These are phyloP conservation scores for Leccinum variicolor DNA, from an alignment of 768 basidiomycete species.

Conservation along the genomic window DNA sequence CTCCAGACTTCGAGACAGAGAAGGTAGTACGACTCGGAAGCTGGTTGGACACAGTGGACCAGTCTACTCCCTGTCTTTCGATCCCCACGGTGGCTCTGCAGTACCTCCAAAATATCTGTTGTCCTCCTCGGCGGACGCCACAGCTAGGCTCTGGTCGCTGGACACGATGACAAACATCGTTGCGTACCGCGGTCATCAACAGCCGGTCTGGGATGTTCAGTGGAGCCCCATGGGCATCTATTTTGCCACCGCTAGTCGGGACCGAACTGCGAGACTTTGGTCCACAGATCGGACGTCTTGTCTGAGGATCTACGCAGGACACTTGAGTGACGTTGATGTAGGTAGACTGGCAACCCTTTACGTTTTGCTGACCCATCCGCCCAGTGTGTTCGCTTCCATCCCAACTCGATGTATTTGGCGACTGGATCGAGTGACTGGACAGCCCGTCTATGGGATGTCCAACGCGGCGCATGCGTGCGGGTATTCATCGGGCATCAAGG, in stretches of 20 bases:
- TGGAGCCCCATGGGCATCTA: constrained; percentile 99
- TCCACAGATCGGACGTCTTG: constrained; percentile 88
- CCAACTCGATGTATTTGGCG: constrained; percentile 94
- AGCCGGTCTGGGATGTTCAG: constrained; percentile 98
- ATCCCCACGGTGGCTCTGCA: constrained; percentile 85
- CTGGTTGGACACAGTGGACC: constrained; percentile 96
- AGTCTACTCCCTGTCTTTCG: constrained; percentile 92
- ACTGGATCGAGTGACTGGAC: constrained; percentile 97
- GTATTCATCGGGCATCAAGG: constrained; percentile 97
- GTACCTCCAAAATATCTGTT: constrained; percentile 83
- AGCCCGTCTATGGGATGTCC: constrained; percentile 97
- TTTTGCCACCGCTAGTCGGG: constrained; percentile 93
- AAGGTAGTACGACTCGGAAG: constrained; percentile 81
- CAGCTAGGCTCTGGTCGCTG: constrained; percentile 89
- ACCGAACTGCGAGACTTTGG: constrained; percentile 94
- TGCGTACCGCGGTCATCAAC: constrained; percentile 92
- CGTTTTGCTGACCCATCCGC: constrained; percentile 2
- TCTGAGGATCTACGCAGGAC: constrained; percentile 90
- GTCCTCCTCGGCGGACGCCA: constrained; percentile 90
- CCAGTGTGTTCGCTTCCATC: constrained; percentile 94
- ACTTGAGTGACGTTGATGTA: constrained; percentile 96
- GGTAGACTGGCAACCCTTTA: constrained; percentile 31
- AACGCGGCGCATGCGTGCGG: constrained; percentile 87
- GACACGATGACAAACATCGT: constrained; percentile 93
- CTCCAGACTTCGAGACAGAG: constrained; percentile 73